phyloP scores from a whole-genome alignment of 2,329 filamentous ascomycete genomes.

The Pseudogymnoascus destructans region DNA sequence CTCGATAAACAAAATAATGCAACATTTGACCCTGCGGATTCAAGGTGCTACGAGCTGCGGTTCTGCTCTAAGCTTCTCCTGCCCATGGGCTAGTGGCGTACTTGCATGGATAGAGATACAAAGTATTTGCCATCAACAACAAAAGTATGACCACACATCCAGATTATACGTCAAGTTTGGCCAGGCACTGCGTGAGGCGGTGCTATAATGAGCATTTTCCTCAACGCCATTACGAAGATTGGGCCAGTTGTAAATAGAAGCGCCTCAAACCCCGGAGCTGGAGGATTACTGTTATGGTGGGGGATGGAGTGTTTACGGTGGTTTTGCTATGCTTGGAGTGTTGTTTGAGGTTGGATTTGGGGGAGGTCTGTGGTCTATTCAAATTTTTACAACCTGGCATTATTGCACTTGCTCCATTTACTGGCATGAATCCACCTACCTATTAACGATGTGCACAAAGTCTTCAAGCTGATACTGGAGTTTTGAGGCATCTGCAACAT shows the following conservation, averaged over 20 bases:
- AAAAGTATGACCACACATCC: not conserved
- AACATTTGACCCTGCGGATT: conserved; percentile 26
- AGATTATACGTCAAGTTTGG: not conserved
- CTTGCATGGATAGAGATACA: not conserved
- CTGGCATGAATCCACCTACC: not conserved
- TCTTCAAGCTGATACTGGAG: not conserved
- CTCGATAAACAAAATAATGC: conserved; percentile 23
- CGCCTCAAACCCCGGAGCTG: not conserved
- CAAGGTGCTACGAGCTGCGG: conserved; percentile 37
- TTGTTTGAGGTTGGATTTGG: not conserved
- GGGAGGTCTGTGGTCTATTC: not conserved
- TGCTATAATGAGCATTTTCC: not conserved
- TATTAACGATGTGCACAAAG: not conserved
- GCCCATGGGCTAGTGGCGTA: conserved; percentile 10
- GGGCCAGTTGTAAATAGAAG: not conserved
- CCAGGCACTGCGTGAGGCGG: not conserved
- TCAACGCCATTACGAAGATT: not conserved
- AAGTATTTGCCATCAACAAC: not conserved
- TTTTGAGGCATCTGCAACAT: not conserved
- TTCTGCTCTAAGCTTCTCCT: conserved; percentile 37
- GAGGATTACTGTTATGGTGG: not conserved
- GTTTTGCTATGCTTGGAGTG: not conserved
- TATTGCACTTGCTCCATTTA: not conserved
- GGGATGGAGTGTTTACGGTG: not conserved
- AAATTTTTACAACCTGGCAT: not conserved